Evolutionary conservation across 2,329 filamentous ascomycete genomes (phyloP).

Genomic region (Aspergillus sp.): DNA sequence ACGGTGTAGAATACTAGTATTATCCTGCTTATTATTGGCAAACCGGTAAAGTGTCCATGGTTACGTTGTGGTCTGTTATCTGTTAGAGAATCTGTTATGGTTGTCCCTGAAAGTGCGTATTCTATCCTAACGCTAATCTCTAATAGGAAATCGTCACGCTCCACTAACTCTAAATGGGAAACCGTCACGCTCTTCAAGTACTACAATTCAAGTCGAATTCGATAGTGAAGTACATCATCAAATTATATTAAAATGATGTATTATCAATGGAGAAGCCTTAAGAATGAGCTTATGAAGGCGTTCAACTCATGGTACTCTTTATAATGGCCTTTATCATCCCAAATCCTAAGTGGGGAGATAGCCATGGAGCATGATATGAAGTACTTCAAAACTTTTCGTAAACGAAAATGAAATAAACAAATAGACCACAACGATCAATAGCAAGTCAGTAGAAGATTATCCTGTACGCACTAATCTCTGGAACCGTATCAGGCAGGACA

Average conservation of each 20-base stretch:
- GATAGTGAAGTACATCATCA: constrained; percentile 1
- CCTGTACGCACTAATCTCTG: too few relatives aligned
- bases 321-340: background rate
- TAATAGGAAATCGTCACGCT: too few relatives aligned
- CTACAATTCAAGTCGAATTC: background rate
- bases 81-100: background rate
- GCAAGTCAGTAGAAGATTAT: too few relatives aligned
- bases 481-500: too few relatives aligned
- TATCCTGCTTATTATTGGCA: too few relatives aligned
- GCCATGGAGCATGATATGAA: too few relatives aligned
- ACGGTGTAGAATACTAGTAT: too few relatives aligned
- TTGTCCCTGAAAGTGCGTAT: background rate
- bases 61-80: background rate
- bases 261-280: background rate
- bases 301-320: background rate
- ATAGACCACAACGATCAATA: too few relatives aligned
- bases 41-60: too few relatives aligned
- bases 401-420: too few relatives aligned
- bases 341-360: background rate
- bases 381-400: too few relatives aligned
- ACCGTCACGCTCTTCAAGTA: background rate
- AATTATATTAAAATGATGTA: constrained; percentile 1
- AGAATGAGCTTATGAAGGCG: background rate
- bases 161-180: background rate
- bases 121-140: background rate